Evolutionary conservation across 208 protist genomes (phyloP), one percentile per base, ranked within the genome.

Genomic region (Phytomonas serpens): DNA sequence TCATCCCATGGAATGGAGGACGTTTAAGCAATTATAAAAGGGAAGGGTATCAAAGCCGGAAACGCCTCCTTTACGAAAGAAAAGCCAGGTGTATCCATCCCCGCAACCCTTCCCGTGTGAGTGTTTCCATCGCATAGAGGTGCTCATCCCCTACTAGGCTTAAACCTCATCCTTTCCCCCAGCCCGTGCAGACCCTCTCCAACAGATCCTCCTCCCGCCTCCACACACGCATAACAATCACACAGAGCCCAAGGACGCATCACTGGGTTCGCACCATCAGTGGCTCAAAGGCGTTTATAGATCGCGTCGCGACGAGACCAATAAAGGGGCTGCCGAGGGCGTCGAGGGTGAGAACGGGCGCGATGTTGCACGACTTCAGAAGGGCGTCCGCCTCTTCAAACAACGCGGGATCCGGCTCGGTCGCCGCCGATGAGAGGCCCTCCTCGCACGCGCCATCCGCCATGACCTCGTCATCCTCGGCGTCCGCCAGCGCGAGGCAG

Each of bases 211-310:
- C 11, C 11, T 40, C 11, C 37, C 37, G 11, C 37, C 4, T 40
- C 37, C 4, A 40, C 37, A 40, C 37, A n/a, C n/a, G n/a, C n/a
- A n/a, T n/a, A n/a, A n/a, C n/a, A n/a, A n/a, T n/a, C n/a, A n/a
- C 7, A 19, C 14, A 10, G 16, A 11, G 40, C 14, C 14, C 40
- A 11, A 14, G 13, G 47, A 57, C 19, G 11, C 47, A 9, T 74
- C 65, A 89, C 64, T 88, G 87, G n/a, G 82, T 70, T 37, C 87
- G 84, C 6, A 85, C 87, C 23, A 96, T 64, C 0, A 96, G 77
- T 2, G 91, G 85, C 34, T 96, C 91, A 73, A 93, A 96, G 5
- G 84, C 82, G 29, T 57, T 68, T 37, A 96, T 92, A 14, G 76
- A 67, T 52, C 78, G 77, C 13, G 80, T 80, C 0, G 91, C 91